A percentile compares a stretch with the other conserved stretches of the same genome.
phyloP scores from a whole-genome alignment of 2,329 filamentous ascomycete genomes.

The Penicillium sp. region DNA sequence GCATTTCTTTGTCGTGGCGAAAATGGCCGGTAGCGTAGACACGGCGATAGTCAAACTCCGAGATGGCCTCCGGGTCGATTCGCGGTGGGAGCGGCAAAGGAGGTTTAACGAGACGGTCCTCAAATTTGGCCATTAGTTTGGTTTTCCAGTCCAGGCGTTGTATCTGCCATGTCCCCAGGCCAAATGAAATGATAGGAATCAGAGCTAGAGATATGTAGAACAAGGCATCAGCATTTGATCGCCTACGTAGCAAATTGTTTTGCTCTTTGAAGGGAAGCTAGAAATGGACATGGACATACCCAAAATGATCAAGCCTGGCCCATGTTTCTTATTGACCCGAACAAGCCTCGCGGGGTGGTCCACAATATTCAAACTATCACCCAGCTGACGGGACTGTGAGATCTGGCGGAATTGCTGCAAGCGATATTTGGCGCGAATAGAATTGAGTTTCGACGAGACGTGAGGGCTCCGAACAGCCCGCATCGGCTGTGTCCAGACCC shows the following conservation, averaged over 20 bases:
- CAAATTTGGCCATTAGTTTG: constrained; percentile 82
- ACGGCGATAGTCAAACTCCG: constrained; percentile 88
- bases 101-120: constrained; percentile 82
- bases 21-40: constrained; percentile 73
- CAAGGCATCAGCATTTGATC: constrained; percentile 8
- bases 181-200: constrained; percentile 88
- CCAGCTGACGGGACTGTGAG: constrained; percentile 51
- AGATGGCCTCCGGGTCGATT: constrained; percentile 75
- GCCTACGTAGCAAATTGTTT: background rate
- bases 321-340: constrained; percentile 71
- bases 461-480: constrained; percentile 22
- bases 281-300: constrained; percentile 45
- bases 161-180: constrained; percentile 92
- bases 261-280: background rate
- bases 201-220: constrained; percentile 54
- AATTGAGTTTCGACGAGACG: constrained; percentile 27
- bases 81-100: constrained; percentile 82
- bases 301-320: constrained; percentile 75
- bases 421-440: constrained; percentile 38
- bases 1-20: constrained; percentile 91
- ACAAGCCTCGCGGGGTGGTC: constrained; percentile 82
- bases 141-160: constrained; percentile 92
- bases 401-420: constrained; percentile 39
- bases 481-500: constrained; percentile 24
- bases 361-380: constrained; percentile 78